A percentile compares a stretch with the other conserved stretches of the same genome.
phyloP scores from a whole-genome alignment of 2,329 filamentous ascomycete genomes.

The Phoma sp. region DNA sequence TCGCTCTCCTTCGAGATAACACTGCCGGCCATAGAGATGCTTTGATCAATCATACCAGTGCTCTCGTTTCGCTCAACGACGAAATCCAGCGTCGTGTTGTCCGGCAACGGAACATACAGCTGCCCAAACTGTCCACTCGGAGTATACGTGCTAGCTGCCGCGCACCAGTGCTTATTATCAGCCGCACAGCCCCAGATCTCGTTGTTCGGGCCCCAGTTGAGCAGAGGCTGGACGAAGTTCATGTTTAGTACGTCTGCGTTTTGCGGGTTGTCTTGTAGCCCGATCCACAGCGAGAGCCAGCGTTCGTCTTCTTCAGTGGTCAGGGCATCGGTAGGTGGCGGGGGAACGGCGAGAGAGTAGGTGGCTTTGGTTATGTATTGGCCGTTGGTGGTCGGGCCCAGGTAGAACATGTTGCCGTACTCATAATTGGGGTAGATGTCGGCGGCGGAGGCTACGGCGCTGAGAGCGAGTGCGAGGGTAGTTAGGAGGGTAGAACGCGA shows the following conservation, averaged over 20 bases:
- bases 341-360: constrained; percentile 11
- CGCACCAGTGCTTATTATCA: constrained; percentile 15
- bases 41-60: constrained; percentile 1
- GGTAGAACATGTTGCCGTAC: constrained; percentile 21
- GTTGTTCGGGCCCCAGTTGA: constrained; percentile 3
- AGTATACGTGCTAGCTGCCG: constrained; percentile 15
- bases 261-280: constrained; percentile 7
- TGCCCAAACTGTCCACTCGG: background rate
- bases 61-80: background rate
- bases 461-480: background rate
- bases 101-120: background rate
- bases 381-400: constrained; percentile 13
- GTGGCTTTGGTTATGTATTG: constrained; percentile 20
- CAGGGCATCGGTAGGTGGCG: constrained; percentile 5
- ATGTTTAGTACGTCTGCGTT: constrained; percentile 9
- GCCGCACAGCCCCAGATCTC: background rate
- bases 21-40: constrained; percentile 2
- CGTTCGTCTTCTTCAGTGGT: background rate
- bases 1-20: constrained; percentile 6
- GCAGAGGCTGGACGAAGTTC: constrained; percentile 16
- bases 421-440: constrained; percentile 3
- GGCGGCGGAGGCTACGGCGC: background rate
- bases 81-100: background rate
- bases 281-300: constrained; percentile 2
- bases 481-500: background rate